Evolutionary conservation across 1,284 basidiomycete species (phyloP).

Genomic region (Erythrobasidium hasegawianum): DNA sequence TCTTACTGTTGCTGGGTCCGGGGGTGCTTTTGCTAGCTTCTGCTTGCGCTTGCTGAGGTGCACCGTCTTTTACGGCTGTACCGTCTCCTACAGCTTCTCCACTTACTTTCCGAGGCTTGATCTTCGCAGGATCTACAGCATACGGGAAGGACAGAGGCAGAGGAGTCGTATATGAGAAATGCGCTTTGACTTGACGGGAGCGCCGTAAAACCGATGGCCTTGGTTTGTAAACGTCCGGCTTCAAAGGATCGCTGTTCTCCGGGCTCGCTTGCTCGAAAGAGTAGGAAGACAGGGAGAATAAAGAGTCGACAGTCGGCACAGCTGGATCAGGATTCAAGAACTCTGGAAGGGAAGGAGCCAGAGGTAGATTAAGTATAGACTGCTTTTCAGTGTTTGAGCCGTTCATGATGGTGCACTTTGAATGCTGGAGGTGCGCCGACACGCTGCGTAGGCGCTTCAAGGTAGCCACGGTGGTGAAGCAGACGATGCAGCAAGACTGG

Average conservation of each 20-base stretch:
- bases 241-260: conserved; percentile 13
- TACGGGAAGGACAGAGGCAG: conserved; percentile 82
- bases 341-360: conserved; percentile 32
- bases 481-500: neutral
- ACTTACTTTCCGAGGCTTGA: conserved; percentile 35
- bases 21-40: conserved; percentile 31
- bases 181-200: conserved; percentile 49
- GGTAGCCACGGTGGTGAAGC: neutral
- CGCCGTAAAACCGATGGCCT: conserved; percentile 41
- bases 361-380: conserved; percentile 33
- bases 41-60: conserved; percentile 17
- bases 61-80: conserved; percentile 23
- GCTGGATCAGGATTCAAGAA: conserved; percentile 33
- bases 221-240: conserved; percentile 19
- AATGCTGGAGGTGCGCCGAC: neutral
- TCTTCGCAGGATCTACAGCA: conserved; percentile 55
- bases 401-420: neutral
- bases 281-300: conserved; percentile 26
- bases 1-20: conserved; percentile 52
- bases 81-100: conserved; percentile 27
- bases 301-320: conserved; percentile 17
- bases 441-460: conserved; percentile 1
- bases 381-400: conserved; percentile 8
- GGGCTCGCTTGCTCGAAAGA: conserved; percentile 2
- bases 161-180: conserved; percentile 79